Conservation (phyloP, 2,329 filamentous ascomycete genomes). For the Trichothecium sympodiale region DNA sequence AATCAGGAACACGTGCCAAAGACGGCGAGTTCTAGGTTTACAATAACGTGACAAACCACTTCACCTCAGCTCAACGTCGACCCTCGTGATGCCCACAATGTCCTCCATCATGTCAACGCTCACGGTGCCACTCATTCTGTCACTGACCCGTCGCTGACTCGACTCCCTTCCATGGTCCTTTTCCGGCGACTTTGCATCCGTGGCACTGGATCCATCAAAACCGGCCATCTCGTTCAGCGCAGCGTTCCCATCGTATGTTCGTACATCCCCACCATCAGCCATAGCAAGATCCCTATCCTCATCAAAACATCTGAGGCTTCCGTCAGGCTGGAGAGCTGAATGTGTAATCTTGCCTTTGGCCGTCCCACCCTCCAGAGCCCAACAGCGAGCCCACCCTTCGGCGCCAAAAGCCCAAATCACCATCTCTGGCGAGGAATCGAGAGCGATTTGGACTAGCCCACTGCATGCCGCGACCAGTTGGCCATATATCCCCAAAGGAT, state of each 20-base stretch:
- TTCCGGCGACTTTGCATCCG: neutral
- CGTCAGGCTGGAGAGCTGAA: conserved; percentile 16
- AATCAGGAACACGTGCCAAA: too few relatives aligned
- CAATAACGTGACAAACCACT: too few relatives aligned
- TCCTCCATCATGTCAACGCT: conserved; percentile 22
- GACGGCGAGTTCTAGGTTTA: too few relatives aligned
- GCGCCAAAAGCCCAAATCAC: conserved; percentile 22
- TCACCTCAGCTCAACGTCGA: conserved; percentile 25
- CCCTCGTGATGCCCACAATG: conserved; percentile 21
- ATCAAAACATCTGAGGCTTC: conserved; percentile 20
- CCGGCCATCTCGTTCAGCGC: neutral
- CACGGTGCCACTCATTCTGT: conserved; percentile 12
- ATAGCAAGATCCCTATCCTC: conserved; percentile 18
- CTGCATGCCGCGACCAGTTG: conserved; percentile 18
- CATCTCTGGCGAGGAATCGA: conserved; percentile 21
- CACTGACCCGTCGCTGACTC: neutral
- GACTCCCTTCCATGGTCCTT: neutral
- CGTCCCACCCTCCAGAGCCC: conserved; percentile 17
- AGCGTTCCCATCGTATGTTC: conserved; percentile 3
- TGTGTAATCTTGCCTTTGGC: conserved; percentile 7
- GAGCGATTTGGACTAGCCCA: conserved; percentile 19
- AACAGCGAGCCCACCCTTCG: conserved; percentile 21
- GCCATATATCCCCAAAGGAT: conserved; percentile 19
- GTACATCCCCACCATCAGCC: conserved; percentile 8
- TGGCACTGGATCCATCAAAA: neutral